phyloP scores from a whole-genome alignment of 164 flowering plant species.

The Magnolia changhungtana region DNA sequence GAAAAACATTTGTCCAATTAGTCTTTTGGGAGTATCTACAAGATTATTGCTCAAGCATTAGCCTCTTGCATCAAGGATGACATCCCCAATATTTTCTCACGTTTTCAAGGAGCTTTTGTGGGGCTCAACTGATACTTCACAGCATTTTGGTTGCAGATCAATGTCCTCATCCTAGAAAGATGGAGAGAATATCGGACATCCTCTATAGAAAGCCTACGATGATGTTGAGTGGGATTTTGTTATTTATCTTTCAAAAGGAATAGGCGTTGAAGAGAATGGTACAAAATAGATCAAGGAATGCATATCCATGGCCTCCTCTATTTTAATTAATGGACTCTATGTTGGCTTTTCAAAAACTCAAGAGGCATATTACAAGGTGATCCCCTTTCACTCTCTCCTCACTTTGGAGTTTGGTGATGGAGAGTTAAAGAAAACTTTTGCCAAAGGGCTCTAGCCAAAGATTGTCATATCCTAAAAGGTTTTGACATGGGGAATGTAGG shows the following conservation, averaged over 20 bases:
- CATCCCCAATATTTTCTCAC: neutral
- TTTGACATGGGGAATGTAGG: neutral
- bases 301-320: neutral
- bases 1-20: neutral
- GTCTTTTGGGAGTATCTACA: neutral
- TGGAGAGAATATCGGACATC: too few species aligned
- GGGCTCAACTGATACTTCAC: neutral
- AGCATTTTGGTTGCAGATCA: too few species aligned
- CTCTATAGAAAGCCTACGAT: neutral
- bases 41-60: neutral
- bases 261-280: neutral
- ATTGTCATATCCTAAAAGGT: neutral
- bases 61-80: neutral
- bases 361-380: neutral
- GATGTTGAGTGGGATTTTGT: neutral
- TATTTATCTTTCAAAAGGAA: neutral
- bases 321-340: neutral
- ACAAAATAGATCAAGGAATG: neutral
- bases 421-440: neutral
- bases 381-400: neutral
- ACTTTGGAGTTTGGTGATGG: neutral
- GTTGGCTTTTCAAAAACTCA: neutral
- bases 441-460: neutral
- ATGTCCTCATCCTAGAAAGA: too few species aligned
- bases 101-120: neutral